Conservation (phyloP, 2,329 filamentous ascomycete species). For the Cryphonectria carpinicola region DNA sequence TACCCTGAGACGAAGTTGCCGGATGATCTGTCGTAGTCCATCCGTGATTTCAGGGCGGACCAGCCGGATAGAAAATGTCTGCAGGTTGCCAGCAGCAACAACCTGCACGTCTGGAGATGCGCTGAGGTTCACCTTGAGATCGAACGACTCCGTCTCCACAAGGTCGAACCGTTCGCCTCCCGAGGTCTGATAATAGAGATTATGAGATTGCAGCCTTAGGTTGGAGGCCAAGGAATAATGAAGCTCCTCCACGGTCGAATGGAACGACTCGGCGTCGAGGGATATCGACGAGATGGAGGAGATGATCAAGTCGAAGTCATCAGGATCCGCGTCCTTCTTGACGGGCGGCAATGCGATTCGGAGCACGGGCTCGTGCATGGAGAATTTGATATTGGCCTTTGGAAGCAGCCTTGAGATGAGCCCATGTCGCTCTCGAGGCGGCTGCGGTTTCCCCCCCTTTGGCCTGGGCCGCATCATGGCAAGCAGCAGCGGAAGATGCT, state of each 20-base stretch:
- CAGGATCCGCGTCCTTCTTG: conserved; percentile 63
- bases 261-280: conserved; percentile 92
- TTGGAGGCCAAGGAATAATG: conserved; percentile 87
- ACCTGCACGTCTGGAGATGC: conserved; percentile 87
- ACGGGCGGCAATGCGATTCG: conserved; percentile 86
- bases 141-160: conserved; percentile 83
- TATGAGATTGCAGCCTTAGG: conserved; percentile 81
- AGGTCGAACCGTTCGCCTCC: conserved; percentile 83
- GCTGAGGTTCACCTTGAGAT: conserved; percentile 82
- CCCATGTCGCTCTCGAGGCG: conserved; percentile 56
- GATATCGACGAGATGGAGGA: conserved; percentile 94
- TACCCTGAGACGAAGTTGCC: conserved; percentile 75
- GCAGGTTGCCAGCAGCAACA: conserved; percentile 75
- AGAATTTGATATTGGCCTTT: conserved; percentile 93
- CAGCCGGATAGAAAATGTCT: conserved; percentile 88
- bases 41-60: conserved; percentile 91
- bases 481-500: conserved; percentile 84
- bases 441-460: conserved; percentile 45
- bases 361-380: conserved; percentile 93
- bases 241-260: conserved; percentile 79
- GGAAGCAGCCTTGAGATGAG: conserved; percentile 90
- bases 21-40: conserved; percentile 87
- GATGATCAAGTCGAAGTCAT: conserved; percentile 94
- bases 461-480: conserved; percentile 69
- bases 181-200: conserved; percentile 92